Conservation (phyloP, 768 basidiomycete species). For the Naganishia vaughanmartiniae region DNA sequence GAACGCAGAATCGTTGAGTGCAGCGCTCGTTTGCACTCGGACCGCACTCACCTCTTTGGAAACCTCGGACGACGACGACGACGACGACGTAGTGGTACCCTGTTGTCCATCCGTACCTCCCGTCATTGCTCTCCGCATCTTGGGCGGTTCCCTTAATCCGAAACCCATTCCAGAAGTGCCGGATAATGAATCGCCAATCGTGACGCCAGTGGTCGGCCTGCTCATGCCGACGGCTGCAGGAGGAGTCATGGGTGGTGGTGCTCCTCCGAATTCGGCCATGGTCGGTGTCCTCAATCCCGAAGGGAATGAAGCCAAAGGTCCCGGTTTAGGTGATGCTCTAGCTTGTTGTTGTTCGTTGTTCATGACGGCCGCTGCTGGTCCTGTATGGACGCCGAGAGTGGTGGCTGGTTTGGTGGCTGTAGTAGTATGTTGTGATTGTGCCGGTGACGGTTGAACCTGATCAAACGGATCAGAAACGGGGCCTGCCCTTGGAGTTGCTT, state of each 20-base stretch:
- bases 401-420: background rate
- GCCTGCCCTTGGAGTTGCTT: constrained; percentile 47
- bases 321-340: constrained; percentile 36
- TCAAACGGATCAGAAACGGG: constrained; percentile 44
- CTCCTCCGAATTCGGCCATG: background rate
- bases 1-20: too few relatives aligned
- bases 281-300: constrained; percentile 18
- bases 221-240: constrained; percentile 41
- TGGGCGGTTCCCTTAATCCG: constrained; percentile 50
- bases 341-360: constrained; percentile 29
- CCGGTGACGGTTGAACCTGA: background rate
- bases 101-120: background rate
- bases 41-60: background rate
- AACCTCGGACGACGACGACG: background rate
- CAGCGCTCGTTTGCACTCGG: too few relatives aligned
- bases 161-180: constrained; percentile 48
- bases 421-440: constrained; percentile 24
- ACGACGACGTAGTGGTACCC: background rate
- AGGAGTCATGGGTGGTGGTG: constrained; percentile 36
- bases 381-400: constrained; percentile 9
- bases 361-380: constrained; percentile 4
- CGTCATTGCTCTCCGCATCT: constrained; percentile 50
- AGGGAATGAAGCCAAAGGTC: constrained; percentile 31
- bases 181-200: constrained; percentile 25
- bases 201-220: constrained; percentile 46